Evolutionary conservation across 1,284 basidiomycete genomes (phyloP), one percentile per base, ranked within the genome.

Genomic region (Ustilago esculenta): DNA sequence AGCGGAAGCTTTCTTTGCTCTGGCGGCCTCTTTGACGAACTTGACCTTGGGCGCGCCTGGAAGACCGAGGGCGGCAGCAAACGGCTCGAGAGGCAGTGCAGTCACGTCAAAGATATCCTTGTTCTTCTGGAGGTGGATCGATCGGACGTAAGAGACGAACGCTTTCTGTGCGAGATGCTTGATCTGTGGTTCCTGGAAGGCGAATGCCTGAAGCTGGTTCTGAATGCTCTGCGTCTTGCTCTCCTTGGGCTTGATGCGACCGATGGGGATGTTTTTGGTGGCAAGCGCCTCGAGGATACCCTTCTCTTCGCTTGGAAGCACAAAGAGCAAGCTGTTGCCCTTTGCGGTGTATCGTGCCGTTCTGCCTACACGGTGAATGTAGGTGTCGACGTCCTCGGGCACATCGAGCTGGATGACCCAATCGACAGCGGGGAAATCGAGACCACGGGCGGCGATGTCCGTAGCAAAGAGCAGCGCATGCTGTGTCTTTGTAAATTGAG

Each of bases 401-500:
- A 91, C 92, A 82, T 99, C 95, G n/a, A 94, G 85, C 82, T 99
- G 96, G 30, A 98, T 83, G 11, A 99, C 95, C 95, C 96, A 98
- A 82, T 97, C 92, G 23, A 99, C 90, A 0, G 91, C 88, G 3
- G 96, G 94, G 82, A 99, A 98, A 83, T 99, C 96, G 57, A 99
- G 86, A 12, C 95, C 95, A 54, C 96, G 89, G 3, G 95, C 94
- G 23, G 96, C 95, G 72, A 98, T 91, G 82, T 99, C 95, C n/a
- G 95, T 99, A 32, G 80, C 80, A 30, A 81, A 79, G 32, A 81
- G 70, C 14, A 76, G 63, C 2, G 80, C 78, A 42, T 80, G 76
- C 42, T 75, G 69, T 6, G 72, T 75, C 39, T 74, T 60, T 10
- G 68, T 72, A 32, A 73, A 81, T 30, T 79, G 76, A 6, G 58